Evolutionary conservation across 2,329 filamentous ascomycete species (phyloP), one percentile per base, ranked within the genome.

Genomic region (Colletotrichum musicola): DNA sequence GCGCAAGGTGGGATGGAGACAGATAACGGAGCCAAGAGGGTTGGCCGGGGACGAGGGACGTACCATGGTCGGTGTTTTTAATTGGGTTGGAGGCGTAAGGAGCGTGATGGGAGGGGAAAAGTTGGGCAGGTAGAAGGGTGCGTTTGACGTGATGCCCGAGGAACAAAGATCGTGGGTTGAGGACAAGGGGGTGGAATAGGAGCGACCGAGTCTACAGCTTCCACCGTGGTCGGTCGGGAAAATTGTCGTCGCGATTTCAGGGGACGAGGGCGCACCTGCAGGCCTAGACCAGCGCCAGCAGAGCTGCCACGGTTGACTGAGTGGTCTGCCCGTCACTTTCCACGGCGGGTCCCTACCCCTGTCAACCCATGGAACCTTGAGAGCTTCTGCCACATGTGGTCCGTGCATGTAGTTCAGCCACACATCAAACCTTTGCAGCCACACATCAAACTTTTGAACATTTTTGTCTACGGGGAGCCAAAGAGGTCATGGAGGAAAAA

Each of bases 1-100:
- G 56, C 30, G 42, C 66, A 56, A 55, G 55, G 56, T 55, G 62
- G 42, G 44, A 57, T 42, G 50, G 35, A 35, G 25, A 30, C 35
- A 22, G 30, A 35, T 35, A 35, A 35, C 30, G 30, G 30, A 10
- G 30, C 7, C 30, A 7, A 9, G 35, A 12, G 40, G n/a, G 30
- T 27, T 27, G 71, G 50, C 47, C 44, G n/a, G 12, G 30, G 30
- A 35, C 30, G 30, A 6, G 27, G 27, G 27, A 50, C 68, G 56
- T 72, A 78, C 77, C 77, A 79, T 77, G 77, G 73, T 77, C 63
- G 42, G 56, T 56, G 54, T 60, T 55, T 1, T 35, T 9, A 30
- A 13, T 46, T 61, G 14, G 30, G 44, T 30, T 44, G 55, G 44
- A 35, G 50, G 38, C 20, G 38, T 56, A 65, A 69, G 56, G 66